phyloP scores from a whole-genome alignment of 2,329 filamentous ascomycete genomes.

The Setomelanomma holmii region DNA sequence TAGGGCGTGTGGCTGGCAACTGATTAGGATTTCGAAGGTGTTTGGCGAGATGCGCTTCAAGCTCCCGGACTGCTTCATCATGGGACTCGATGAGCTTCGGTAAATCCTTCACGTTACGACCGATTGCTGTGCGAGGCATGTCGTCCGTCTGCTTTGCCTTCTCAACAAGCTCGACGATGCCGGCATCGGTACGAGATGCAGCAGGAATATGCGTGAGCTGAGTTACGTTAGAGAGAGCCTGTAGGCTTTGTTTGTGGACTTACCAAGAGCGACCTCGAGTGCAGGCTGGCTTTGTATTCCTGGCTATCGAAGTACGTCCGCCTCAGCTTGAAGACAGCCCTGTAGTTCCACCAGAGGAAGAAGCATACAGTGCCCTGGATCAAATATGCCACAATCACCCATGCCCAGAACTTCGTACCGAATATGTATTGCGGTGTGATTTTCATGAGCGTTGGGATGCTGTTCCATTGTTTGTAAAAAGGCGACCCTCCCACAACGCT shows the following conservation, averaged over 20 bases:
- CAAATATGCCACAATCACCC: conserved; percentile 65
- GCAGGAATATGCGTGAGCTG: conserved; percentile 84
- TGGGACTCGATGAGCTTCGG: conserved; percentile 86
- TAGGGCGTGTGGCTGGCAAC: conserved; percentile 77
- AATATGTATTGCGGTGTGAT: conserved; percentile 67
- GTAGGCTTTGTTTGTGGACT: conserved; percentile 4
- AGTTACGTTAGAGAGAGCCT: conserved; percentile 4
- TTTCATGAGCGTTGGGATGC: conserved; percentile 47
- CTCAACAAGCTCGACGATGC: conserved; percentile 84
- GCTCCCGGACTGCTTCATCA: conserved; percentile 76
- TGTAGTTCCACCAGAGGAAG: conserved; percentile 92
- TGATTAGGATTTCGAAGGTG: conserved; percentile 82
- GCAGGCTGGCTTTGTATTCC: conserved; percentile 86
- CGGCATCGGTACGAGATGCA: conserved; percentile 78
- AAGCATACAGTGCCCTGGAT: conserved; percentile 76
- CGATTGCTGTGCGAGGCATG: conserved; percentile 79
- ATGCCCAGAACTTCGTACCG: conserved; percentile 62
- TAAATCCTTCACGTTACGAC: conserved; percentile 88
- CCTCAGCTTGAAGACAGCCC: conserved; percentile 71
- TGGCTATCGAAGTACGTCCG: conserved; percentile 81
- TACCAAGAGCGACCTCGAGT: conserved; percentile 70
- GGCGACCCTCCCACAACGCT: conserved; percentile 62
- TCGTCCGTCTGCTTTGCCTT: conserved; percentile 76
- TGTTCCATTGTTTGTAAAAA: conserved; percentile 35
- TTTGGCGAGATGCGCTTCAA: conserved; percentile 83